phyloP scores from a whole-genome alignment of 208 protist species.

The Acanthamoeba royreba region DNA sequence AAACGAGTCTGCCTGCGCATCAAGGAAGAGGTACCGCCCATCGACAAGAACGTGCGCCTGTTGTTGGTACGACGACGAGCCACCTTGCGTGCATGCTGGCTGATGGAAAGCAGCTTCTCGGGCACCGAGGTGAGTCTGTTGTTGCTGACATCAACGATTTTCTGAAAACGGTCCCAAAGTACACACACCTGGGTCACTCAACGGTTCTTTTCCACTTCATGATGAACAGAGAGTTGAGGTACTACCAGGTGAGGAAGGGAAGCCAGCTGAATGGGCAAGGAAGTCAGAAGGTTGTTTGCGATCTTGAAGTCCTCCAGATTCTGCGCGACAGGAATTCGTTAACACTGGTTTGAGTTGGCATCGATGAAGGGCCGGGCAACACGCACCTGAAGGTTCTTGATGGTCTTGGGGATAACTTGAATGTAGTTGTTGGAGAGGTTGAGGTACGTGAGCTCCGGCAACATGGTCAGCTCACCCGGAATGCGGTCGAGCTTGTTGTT shows the following conservation, averaged over 20 bases:
- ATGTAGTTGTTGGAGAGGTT: slow-evolving; percentile 42
- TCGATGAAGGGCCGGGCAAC: too few relatives aligned
- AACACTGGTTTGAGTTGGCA: too few relatives aligned
- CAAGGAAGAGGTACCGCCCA: not conserved
- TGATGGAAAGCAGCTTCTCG: slow-evolving; percentile 10
- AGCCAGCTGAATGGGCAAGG: not conserved
- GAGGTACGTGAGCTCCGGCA: not conserved
- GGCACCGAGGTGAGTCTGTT: slow-evolving; percentile 3
- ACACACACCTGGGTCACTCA: too few relatives aligned
- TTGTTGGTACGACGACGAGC: not conserved
- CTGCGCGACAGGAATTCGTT: too few relatives aligned
- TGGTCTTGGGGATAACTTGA: not conserved
- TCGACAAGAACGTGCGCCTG: not conserved
- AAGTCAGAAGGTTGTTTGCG: not conserved
- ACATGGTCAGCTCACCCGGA: not conserved
- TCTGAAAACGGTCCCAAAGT: not conserved
- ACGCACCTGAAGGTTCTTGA: not conserved
- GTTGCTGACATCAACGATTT: not conserved
- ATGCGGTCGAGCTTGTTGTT: slow-evolving; percentile 22
- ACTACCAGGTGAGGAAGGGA: not conserved
- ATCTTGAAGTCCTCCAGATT: slow-evolving; percentile 31
- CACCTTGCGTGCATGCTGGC: slow-evolving; percentile 13
- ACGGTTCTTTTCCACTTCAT: too few relatives aligned
- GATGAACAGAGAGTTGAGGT: not conserved
- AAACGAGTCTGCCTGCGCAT: too few relatives aligned